Evolutionary conservation across 345 rosid species (phyloP), one percentile per base, ranked within the genome.

Genomic region (Syzygium grande): DNA sequence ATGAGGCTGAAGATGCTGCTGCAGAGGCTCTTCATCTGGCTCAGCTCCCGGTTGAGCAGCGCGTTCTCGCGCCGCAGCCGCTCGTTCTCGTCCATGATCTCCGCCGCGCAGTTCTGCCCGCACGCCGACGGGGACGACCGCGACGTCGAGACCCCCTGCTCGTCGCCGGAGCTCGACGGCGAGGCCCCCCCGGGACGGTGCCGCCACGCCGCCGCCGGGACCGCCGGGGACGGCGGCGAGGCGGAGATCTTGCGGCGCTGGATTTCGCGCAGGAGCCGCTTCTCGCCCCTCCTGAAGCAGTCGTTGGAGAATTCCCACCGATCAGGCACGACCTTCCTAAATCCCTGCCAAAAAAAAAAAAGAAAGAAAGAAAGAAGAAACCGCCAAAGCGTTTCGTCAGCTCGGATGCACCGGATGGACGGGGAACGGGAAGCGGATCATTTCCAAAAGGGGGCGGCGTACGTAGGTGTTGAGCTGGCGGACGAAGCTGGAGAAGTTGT

Each of bases 261-360:
- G 63, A 97, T 97, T 43, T 97, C 98, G 29, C 95, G 88, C 34
- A 97, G 87, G 29, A 97, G 94, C 87, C 87, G 94, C 87, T 90
- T 95, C 89, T 97, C 94, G 53, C 98, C 98, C 89, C 94, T 91
- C 9, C 93, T 90, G 84, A 97, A 96, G 87, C 83, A 93, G 46
- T 96, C 98, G 87, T 97, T 96, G 2, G 97, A 92, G 88, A 97
- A 97, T 92, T 97, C 99, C 99, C 99, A 97, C 1, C 98, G 96
- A 86, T 97, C 99, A 68, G 99, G 97, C 1, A 93, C 95, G 4
- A 96, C 91, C 89, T 97, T 97, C 68, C 93, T 93, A 78, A 96
- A 97, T 89, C 99, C 98, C 99, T 97, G 16, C 38, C 56, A 85
- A 10, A 29, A 4, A n/a, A n/a, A 43, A 43, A 6, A 13, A 16